These are phyloP conservation scores for Rhodotorula toruloides DNA, from an alignment of 768 basidiomycete genomes.

Conservation along the genomic window DNA sequence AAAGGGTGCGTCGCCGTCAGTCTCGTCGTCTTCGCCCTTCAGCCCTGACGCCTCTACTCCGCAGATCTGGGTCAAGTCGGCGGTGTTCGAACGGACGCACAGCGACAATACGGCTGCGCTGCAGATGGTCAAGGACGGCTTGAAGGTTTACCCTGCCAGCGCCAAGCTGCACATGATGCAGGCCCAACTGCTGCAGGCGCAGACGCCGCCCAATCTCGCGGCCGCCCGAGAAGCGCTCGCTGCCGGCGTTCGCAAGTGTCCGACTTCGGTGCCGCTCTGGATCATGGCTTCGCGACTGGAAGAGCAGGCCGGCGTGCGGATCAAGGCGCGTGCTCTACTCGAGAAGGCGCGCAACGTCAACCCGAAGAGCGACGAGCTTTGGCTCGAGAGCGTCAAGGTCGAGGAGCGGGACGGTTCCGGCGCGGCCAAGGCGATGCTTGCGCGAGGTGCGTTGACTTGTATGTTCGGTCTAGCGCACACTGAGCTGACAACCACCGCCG, in stretches of 20 bases:
- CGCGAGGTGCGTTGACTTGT: constrained; percentile 55
- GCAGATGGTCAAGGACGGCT: constrained; percentile 65
- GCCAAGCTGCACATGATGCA: constrained; percentile 96
- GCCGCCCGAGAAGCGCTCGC: constrained; percentile 75
- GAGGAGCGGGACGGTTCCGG: constrained; percentile 81
- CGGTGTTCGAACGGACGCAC: constrained; percentile 88
- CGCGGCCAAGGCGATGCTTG: constrained; percentile 76
- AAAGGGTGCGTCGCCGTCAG: constrained; percentile 70
- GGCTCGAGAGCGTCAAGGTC: constrained; percentile 85
- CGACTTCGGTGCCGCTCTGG: constrained; percentile 81
- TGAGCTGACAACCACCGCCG: neutral
- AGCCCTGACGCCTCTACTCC: constrained; percentile 10
- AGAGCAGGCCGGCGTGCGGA: constrained; percentile 82
- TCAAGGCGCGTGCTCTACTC: constrained; percentile 81
- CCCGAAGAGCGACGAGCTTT: constrained; percentile 74
- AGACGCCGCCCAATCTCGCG: constrained; percentile 44
- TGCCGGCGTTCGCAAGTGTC: constrained; percentile 76
- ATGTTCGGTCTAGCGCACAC: too few relatives aligned
- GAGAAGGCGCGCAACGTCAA: constrained; percentile 85
- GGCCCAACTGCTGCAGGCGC: constrained; percentile 64
- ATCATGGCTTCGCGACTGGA: constrained; percentile 82
- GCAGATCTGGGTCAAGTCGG: constrained; percentile 99
- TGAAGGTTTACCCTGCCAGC: constrained; percentile 79
- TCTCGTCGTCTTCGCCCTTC: neutral
- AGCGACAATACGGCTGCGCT: constrained; percentile 68